phyloP scores from a whole-genome alignment of 2,329 filamentous ascomycete genomes.

The Emydomyces testavorans region DNA sequence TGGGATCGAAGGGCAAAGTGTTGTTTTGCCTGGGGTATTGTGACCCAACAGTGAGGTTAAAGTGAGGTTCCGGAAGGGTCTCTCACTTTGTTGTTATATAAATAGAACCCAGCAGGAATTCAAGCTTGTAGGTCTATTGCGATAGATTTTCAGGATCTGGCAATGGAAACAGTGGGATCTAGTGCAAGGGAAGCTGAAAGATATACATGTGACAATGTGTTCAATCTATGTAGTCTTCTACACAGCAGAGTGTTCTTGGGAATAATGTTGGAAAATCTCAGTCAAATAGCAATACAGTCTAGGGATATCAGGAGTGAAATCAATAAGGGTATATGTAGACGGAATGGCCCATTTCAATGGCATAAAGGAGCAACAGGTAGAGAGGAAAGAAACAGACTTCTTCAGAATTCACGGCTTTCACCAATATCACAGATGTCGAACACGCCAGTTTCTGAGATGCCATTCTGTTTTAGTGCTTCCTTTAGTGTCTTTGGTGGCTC shows the following conservation, averaged over 20 bases:
- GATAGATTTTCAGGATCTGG: too few relatives aligned
- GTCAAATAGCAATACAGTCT: too few relatives aligned
- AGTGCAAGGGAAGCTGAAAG: neutral
- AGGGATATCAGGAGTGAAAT: neutral
- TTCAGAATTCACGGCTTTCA: constrained; percentile 63
- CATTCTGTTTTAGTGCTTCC: constrained; percentile 57
- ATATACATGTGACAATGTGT: neutral
- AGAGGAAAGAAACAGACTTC: neutral
- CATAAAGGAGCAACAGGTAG: neutral
- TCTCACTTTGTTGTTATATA: neutral
- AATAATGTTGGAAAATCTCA: too few relatives aligned
- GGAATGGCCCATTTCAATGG: neutral
- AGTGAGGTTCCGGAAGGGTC: neutral
- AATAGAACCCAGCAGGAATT: neutral
- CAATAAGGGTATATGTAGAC: neutral
- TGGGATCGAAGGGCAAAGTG: neutral
- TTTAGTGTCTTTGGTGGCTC: constrained; percentile 66
- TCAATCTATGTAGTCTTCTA: neutral
- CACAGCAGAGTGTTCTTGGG: too few relatives aligned
- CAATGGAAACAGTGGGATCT: too few relatives aligned
- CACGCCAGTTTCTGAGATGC: constrained; percentile 56
- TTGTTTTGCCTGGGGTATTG: too few relatives aligned
- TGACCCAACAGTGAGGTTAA: neutral
- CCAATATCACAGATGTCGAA: constrained; percentile 80
- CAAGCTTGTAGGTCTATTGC: too few relatives aligned